Conservation (phyloP, 169 alveolate genomes). For the Miamiensis avidus region DNA sequence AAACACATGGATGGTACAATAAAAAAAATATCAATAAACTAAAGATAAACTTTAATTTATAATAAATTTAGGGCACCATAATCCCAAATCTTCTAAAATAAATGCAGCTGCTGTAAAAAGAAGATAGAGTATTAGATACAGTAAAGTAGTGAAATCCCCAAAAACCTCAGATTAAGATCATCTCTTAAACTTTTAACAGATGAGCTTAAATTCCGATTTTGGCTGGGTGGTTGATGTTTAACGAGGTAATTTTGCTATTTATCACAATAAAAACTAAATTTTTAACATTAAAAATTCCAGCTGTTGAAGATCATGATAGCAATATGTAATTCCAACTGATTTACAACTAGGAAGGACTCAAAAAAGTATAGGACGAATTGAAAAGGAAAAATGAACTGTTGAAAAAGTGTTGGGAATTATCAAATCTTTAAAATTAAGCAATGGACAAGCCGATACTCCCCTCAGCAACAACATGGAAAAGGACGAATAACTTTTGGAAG, state of each 20-base stretch:
- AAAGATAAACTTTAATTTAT: not conserved
- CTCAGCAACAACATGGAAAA: too few species aligned
- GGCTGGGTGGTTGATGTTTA: too few species aligned
- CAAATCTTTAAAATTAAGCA: not conserved
- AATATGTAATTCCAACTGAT: too few species aligned
- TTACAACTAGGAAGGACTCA: not conserved
- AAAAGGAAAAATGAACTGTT: not conserved
- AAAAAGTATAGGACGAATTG: constrained; percentile 16
- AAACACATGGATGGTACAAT: not conserved
- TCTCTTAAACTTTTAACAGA: not conserved
- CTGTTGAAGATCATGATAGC: not conserved
- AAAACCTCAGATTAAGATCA: not conserved
- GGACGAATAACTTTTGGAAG: not conserved
- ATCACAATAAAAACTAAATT: too few species aligned
- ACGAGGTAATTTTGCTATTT: too few species aligned
- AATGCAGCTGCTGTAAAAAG: not conserved
- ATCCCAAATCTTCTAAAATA: not conserved
- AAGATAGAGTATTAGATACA: not conserved
- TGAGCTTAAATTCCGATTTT: too few species aligned
- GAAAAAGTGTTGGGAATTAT: not conserved
- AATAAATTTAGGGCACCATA: not conserved
- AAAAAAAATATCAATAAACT: not conserved
- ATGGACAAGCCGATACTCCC: not conserved
- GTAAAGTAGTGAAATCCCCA: not conserved
- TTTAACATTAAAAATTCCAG: not conserved